phyloP scores from a whole-genome alignment of 352 stramenopile genomes.

The Ophiocytium majus region DNA sequence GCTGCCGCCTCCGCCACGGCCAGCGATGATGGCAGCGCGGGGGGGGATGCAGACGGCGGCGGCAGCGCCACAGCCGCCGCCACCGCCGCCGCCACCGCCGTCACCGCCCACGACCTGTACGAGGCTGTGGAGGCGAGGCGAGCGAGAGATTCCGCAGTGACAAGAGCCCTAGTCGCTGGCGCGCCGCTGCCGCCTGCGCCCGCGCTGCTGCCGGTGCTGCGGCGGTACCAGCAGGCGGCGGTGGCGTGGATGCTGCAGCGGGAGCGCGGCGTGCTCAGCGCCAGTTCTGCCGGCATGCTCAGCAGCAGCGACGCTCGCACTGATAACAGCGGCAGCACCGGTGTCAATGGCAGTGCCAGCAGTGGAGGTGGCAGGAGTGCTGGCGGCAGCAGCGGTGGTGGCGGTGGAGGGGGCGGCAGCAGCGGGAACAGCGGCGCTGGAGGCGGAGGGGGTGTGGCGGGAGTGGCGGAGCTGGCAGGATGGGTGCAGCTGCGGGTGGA shows the following conservation, averaged over 20 bases:
- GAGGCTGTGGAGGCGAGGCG: neutral
- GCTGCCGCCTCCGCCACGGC: no score
- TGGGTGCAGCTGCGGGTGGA: neutral
- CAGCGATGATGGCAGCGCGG: no score
- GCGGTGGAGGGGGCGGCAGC: no score
- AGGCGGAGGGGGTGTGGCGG: no score
- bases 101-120: neutral
- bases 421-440: no score
- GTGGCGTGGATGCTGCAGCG: neutral
- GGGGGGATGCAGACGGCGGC: no score
- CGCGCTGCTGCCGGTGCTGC: neutral
- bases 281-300: neutral
- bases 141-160: neutral
- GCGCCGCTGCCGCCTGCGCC: neutral
- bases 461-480: neutral
- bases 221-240: neutral
- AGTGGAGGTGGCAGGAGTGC: no score
- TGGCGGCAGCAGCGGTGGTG: no score
- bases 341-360: no score
- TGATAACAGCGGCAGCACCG: no score
- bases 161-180: neutral
- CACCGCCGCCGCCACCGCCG: neutral
- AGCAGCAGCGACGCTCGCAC: neutral
- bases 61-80: no score
- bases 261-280: no score